Evolutionary conservation across 176 grass and related monocot species (phyloP), one percentile per base, ranked within the genome.

Genomic region (Neostapfia colusana): DNA sequence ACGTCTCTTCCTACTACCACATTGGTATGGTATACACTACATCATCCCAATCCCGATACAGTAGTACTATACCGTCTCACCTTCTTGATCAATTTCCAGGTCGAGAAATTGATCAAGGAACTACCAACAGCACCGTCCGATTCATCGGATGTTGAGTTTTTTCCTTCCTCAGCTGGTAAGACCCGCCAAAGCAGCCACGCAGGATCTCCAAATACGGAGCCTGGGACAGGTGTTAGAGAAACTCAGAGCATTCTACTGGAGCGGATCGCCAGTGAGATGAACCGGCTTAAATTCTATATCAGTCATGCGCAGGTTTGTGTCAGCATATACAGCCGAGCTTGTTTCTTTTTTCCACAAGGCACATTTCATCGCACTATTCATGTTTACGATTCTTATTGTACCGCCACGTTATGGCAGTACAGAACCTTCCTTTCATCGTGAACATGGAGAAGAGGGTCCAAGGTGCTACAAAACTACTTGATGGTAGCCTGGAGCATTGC

Each of bases 361-460:
- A 69, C 25, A 5, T 79, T 78, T 85, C 20, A 69, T 81, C 40
- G 38, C 38, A 35, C 70, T 36, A 51, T 15, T 81, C 61, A n/a
- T 64, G 73, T 83, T 73, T 89, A 73, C 81, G 71, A 65, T 93
- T 82, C 86, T 89, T 86, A 89, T 82, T 67, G 60, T 58, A 49
- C 43, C 83, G 75, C 57, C 83, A 79, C 57, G 67, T 86, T 82
- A 77, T 92, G 91, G 89, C 91, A 99, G 91, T 99, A 81, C 95
- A 99, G 95, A 95, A 99, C 78, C 91, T 99, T 65, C 95, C 95
- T 57, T 99, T 99, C 76, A 99, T 95, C 70, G 91, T 88, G 81
- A 99, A 99, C 91, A 90, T 99, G 91, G 95, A 99, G 80, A 99
- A 99, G 82, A 95, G 95, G 76, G 91, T 90, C 76, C 91, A 95